A percentile compares a stretch with the other conserved stretches of the same genome.
phyloP scores from a whole-genome alignment of 2,329 filamentous ascomycete species.

The Amylocarpus encephaloides region DNA sequence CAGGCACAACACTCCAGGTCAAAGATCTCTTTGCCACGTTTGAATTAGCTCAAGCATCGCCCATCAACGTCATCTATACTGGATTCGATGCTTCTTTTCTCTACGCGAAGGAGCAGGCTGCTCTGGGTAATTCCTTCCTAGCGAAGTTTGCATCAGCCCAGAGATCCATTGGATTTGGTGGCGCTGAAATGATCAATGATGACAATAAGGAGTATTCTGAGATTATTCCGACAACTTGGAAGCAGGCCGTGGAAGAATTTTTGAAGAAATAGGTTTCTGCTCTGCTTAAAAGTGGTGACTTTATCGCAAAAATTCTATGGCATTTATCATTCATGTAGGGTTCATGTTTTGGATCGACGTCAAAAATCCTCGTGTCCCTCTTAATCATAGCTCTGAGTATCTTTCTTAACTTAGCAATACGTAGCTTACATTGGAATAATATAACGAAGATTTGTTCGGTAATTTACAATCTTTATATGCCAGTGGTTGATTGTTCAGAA shows the following conservation, averaged over 20 bases:
- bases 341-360: too few species aligned
- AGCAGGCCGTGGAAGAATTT: background rate
- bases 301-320: too few species aligned
- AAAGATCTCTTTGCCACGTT: background rate
- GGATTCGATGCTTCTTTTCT: background rate
- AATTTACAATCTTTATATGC: too few species aligned
- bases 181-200: background rate
- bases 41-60: background rate
- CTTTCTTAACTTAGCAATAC: too few species aligned
- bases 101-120: background rate
- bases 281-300: too few species aligned
- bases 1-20: background rate
- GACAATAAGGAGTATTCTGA: conserved; percentile 3
- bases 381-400: too few species aligned
- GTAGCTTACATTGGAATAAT: too few species aligned
- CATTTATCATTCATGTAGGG: too few species aligned
- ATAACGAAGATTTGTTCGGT: too few species aligned
- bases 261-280: background rate
- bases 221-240: background rate
- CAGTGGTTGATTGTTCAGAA: too few species aligned
- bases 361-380: too few species aligned
- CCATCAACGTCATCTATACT: background rate
- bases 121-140: background rate
- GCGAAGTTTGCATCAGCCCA: background rate
- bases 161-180: conserved; percentile 3